Evolutionary conservation across 805 yeast species (phyloP).

Genomic region (Candida wancherniae): DNA sequence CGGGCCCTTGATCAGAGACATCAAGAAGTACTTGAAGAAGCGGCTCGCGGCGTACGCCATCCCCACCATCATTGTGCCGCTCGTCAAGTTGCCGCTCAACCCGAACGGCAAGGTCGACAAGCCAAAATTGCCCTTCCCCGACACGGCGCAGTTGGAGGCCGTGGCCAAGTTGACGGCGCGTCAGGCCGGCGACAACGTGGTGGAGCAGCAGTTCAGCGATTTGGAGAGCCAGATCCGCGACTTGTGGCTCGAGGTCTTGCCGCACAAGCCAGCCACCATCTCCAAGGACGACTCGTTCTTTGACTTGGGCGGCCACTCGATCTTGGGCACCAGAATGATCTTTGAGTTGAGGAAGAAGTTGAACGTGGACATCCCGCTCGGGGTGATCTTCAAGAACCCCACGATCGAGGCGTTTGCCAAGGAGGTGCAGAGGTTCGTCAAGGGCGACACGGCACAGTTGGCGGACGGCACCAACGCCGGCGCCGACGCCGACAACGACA

Average conservation of each 20-base stretch:
- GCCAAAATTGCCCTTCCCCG: conserved; percentile 95
- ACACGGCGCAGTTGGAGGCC: conserved; percentile 72
- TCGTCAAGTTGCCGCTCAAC: conserved; percentile 81
- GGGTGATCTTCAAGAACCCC: conserved; percentile 85
- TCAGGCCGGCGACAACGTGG: conserved; percentile 40
- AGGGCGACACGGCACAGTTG: conserved; percentile 45
- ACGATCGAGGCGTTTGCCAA: conserved; percentile 74
- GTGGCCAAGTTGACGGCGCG: conserved; percentile 53
- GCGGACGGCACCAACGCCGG: conserved; percentile 26
- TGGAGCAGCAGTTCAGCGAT: conserved; percentile 46
- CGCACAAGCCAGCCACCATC: conserved; percentile 75
- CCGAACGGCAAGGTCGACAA: conserved; percentile 99
- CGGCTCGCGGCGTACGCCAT: conserved; percentile 91
- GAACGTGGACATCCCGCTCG: conserved; percentile 79
- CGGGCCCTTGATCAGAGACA: conserved; percentile 70
- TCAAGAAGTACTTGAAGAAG: conserved; percentile 71
- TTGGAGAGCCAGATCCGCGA: conserved; percentile 69
- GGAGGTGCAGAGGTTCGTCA: conserved; percentile 57
- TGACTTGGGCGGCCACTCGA: conserved; percentile 97
- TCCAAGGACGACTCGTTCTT: conserved; percentile 85
- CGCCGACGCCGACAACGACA: conserved; percentile 21
- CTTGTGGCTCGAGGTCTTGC: conserved; percentile 81
- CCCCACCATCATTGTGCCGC: conserved; percentile 86
- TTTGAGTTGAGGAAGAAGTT: conserved; percentile 80
- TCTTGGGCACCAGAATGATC: conserved; percentile 94